Percentiles rank a stretch among this genome's conserved stretches.
These are phyloP conservation scores for Albugo laibachii DNA, from an alignment of 352 stramenopile genomes.

Conservation along the genomic window DNA sequence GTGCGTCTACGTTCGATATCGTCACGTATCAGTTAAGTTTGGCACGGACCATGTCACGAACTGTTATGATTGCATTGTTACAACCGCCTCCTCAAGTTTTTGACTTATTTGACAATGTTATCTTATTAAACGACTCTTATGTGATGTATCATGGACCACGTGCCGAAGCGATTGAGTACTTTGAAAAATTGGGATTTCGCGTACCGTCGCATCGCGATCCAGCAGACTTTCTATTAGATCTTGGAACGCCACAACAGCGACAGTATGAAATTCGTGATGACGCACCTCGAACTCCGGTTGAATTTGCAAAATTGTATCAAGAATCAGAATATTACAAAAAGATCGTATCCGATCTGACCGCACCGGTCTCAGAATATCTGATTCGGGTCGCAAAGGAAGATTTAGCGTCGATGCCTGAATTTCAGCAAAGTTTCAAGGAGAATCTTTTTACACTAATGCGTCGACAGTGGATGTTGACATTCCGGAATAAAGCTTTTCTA, in stretches of 20 bases:
- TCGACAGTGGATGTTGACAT: slow-evolving; percentile 21
- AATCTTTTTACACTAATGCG: slow-evolving; percentile 3
- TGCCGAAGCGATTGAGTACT: slow-evolving; percentile 19
- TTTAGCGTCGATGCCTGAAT: slow-evolving; percentile 16
- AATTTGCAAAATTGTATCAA: slow-evolving; percentile 30
- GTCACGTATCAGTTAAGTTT: slow-evolving; percentile 21
- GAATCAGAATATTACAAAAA: slow-evolving; percentile 27
- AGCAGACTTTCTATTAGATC: slow-evolving; percentile 29
- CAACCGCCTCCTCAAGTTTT: slow-evolving; percentile 88
- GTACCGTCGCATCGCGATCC: slow-evolving; percentile 27
- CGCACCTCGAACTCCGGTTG: slow-evolving; percentile 4
- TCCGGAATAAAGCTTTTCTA: slow-evolving; percentile 25
- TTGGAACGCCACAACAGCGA: slow-evolving; percentile 29
- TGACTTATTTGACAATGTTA: slow-evolving; percentile 85
- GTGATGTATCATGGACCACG: slow-evolving; percentile 63
- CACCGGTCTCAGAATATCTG: neutral
- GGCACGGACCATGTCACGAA: slow-evolving; percentile 25
- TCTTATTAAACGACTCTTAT: slow-evolving; percentile 78
- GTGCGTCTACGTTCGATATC: slow-evolving; percentile 37
- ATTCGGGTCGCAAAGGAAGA: slow-evolving; percentile 11
- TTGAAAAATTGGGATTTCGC: slow-evolving; percentile 20
- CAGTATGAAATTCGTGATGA: slow-evolving; percentile 11
- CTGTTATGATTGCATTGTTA: slow-evolving; percentile 58
- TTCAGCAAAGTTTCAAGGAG: slow-evolving; percentile 17
- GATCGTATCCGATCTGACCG: slow-evolving; percentile 17